Evolutionary conservation across 345 rosid genomes (phyloP), one percentile per base, ranked within the genome.

Genomic region (Populus deltoides): DNA sequence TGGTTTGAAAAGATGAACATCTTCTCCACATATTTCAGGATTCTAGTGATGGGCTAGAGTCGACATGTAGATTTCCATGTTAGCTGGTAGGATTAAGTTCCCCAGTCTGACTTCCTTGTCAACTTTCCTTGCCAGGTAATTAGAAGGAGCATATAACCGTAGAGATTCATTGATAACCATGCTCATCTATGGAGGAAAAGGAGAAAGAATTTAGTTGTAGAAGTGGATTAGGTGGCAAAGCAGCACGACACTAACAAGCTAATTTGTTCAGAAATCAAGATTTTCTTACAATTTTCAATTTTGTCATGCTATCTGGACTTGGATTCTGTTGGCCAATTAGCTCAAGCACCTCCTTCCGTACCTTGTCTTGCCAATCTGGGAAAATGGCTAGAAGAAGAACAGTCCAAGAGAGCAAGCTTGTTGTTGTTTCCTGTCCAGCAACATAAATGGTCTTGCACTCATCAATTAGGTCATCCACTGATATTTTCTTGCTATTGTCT

Each of bases 361-460:
- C 89, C 62, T 76, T 78, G 2, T 85, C 88, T 51, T 87, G 90
- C 88, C 88, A 86, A 24, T 86, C 85, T 12, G 79, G 20, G 67
- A 81, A 76, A 53, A 78, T 51, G 27, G 88, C 90, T 33, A 33
- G 35, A 8, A 87, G 76, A 70, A 89, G 88, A 59, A 77, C 29
- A 2, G 82, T 75, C 90, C 89, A 86, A 8, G 84, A 13, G 15
- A 89, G 88, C 72, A 72, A 61, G 75, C 79, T 71, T 66, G 76
- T 15, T 1, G 80, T 80, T 7, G 87, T 86, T 72, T 83, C 89
- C 3, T 80, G 89, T 31, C 89, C 86, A 1, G 47, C 86, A 68
- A 82, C 6, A 59, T 81, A 85, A 74, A 88, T 83, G 7, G 81
- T 71, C 80, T 81, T 86, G 82, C 90, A 87, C 75, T 87, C 90